Percentiles rank a stretch among this genome's conserved stretches.
Conservation (phyloP, 257 asterid species). For the Solanum virginianum region DNA sequence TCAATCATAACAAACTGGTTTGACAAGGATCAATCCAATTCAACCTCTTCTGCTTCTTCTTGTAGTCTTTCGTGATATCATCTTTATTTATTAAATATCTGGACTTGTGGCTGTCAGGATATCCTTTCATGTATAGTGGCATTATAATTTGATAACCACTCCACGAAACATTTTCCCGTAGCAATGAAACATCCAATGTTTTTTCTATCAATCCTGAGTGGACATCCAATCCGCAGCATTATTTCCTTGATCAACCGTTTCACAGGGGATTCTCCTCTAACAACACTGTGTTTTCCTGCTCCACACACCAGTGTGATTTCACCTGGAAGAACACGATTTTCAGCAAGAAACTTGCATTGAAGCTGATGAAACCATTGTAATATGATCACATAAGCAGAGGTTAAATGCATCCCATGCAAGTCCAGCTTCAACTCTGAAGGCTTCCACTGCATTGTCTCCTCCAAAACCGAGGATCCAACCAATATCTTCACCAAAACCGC, state of each 20-base stretch:
- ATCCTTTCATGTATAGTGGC: neutral
- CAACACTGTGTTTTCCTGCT: conserved; percentile 59
- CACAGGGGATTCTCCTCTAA: conserved; percentile 70
- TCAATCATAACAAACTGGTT: neutral
- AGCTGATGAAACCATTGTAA: conserved; percentile 66
- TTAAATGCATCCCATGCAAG: conserved; percentile 86
- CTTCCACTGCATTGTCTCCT: conserved; percentile 44
- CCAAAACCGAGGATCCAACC: conserved; percentile 32
- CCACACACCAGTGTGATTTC: conserved; percentile 67
- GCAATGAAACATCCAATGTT: conserved; percentile 63
- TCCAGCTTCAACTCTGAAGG: conserved; percentile 61
- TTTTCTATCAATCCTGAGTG: conserved; percentile 67
- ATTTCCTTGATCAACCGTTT: conserved; percentile 50
- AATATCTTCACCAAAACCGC: conserved; percentile 39
- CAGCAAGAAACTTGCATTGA: conserved; percentile 18
- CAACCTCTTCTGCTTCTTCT: neutral
- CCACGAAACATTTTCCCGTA: conserved; percentile 56
- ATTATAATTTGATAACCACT: conserved; percentile 34
- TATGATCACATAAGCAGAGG: conserved; percentile 54
- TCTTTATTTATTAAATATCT: neutral
- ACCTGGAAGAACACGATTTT: conserved; percentile 19
- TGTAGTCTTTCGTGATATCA: neutral
- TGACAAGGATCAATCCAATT: neutral
- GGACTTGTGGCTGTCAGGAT: neutral
- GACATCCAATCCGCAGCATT: conserved; percentile 40